A percentile compares a stretch with the other conserved stretches of the same genome.
Evolutionary conservation across 805 yeast genomes (phyloP).

Genomic region (Hemisphaericaspora nanyangensis): DNA sequence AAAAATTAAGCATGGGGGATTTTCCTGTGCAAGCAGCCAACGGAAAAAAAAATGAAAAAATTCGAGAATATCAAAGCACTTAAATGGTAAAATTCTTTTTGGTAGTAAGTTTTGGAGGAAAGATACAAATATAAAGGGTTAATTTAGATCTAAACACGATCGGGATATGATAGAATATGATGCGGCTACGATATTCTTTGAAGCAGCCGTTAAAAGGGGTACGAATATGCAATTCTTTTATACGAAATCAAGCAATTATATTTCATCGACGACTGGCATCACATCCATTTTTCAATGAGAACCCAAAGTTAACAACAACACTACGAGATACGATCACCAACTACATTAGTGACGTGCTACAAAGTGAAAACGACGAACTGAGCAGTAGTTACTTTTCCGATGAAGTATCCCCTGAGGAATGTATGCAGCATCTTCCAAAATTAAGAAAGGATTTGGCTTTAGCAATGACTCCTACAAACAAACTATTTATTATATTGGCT

Average conservation of each 20-base stretch:
- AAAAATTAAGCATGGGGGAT: too few relatives aligned
- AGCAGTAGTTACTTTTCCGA: too few relatives aligned
- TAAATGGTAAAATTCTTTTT: too few relatives aligned
- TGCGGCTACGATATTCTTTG: not conserved
- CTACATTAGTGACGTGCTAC: conserved; percentile 1
- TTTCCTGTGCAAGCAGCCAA: too few relatives aligned
- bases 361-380: too few relatives aligned
- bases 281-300: not conserved
- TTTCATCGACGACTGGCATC: not conserved
- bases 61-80: too few relatives aligned
- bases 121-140: too few relatives aligned
- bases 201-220: not conserved
- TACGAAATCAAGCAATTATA: not conserved
- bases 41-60: too few relatives aligned
- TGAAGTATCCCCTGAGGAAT: not conserved
- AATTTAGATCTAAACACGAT: too few relatives aligned
- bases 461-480: conserved; percentile 26
- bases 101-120: too few relatives aligned
- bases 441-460: conserved; percentile 16
- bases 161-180: too few relatives aligned
- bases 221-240: not conserved
- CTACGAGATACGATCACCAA: conserved; percentile 1
- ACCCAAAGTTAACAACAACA: not conserved
- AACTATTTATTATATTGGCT: conserved; percentile 24
- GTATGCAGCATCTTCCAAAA: conserved; percentile 9